Evolutionary conservation across 371 early-diverging fungal genomes (phyloP).

Genomic region (Encephalitozoon hellem): DNA sequence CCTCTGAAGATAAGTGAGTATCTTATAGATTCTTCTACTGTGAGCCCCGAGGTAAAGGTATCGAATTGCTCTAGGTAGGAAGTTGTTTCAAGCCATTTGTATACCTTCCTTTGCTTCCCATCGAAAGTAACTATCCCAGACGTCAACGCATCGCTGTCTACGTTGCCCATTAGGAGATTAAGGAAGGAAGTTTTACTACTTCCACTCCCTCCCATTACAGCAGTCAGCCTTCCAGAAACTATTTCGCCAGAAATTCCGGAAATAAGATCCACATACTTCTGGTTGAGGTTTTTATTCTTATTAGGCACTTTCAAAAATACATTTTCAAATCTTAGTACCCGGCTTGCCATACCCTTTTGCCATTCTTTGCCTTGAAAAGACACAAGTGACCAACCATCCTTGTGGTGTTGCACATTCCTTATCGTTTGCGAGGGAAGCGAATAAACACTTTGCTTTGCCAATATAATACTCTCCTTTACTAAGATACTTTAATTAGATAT

Average conservation of each 20-base stretch:
- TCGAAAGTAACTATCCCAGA: conserved; percentile 62
- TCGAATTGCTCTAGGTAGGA: conserved; percentile 20
- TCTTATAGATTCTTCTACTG: conserved; percentile 6
- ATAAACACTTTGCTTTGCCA: background rate
- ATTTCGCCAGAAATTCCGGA: background rate
- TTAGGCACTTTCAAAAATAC: background rate
- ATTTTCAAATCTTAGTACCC: background rate
- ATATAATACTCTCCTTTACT: background rate
- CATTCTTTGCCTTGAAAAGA: background rate
- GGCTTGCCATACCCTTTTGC: background rate
- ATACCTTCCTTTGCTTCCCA: conserved; percentile 10
- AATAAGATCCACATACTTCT: background rate
- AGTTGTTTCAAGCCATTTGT: background rate
- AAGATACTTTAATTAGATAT: background rate
- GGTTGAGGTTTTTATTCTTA: background rate
- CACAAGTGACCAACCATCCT: background rate
- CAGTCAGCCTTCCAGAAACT: conserved; percentile 56
- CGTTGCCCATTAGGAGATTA: conserved; percentile 62
- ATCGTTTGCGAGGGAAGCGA: background rate
- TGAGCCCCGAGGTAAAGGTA: background rate
- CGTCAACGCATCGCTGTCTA: conserved; percentile 63
- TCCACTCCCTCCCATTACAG: conserved; percentile 69
- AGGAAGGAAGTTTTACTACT: conserved; percentile 63
- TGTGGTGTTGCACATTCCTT: background rate
- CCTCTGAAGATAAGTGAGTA: background rate